Evolutionary conservation across 805 yeast species (phyloP).

Genomic region (Candida sithepensis): DNA sequence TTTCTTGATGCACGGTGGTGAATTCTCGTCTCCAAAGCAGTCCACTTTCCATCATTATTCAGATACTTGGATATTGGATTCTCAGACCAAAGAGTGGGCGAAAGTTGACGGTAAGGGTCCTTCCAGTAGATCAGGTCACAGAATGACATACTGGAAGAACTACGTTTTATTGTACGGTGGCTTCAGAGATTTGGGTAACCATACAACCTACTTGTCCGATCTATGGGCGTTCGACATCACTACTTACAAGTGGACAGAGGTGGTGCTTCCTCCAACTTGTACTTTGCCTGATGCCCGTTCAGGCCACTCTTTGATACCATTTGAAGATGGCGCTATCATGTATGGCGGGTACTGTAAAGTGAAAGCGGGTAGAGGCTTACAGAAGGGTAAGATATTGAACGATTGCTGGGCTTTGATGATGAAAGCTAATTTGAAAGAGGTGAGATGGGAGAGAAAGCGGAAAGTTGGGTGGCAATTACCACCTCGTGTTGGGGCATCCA

Average conservation of each 20-base stretch:
- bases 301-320: slow-evolving; percentile 84
- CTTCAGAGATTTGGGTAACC: slow-evolving; percentile 81
- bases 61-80: slow-evolving; percentile 92
- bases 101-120: slow-evolving; percentile 82
- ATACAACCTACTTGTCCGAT: slow-evolving; percentile 80
- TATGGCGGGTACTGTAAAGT: slow-evolving; percentile 96
- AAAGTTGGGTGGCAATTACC: slow-evolving; percentile 89
- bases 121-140: slow-evolving; percentile 85
- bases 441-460: slow-evolving; percentile 86
- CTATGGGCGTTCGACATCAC: slow-evolving; percentile 91
- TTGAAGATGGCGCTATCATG: slow-evolving; percentile 74
- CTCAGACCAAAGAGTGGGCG: slow-evolving; percentile 83
- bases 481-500: slow-evolving; percentile 91
- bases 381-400: slow-evolving; percentile 82
- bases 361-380: slow-evolving; percentile 82
- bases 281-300: slow-evolving; percentile 86
- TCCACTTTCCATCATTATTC: slow-evolving; percentile 94
- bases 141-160: slow-evolving; percentile 90
- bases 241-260: slow-evolving; percentile 85
- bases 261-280: slow-evolving; percentile 80
- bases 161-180: slow-evolving; percentile 86
- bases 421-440: slow-evolving; percentile 73
- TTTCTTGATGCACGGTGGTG: slow-evolving; percentile 89
- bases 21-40: slow-evolving; percentile 94
- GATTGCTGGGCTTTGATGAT: slow-evolving; percentile 87